phyloP scores from a whole-genome alignment of 192 early-diverging fungal species.

The Chytriomyces sp. region DNA sequence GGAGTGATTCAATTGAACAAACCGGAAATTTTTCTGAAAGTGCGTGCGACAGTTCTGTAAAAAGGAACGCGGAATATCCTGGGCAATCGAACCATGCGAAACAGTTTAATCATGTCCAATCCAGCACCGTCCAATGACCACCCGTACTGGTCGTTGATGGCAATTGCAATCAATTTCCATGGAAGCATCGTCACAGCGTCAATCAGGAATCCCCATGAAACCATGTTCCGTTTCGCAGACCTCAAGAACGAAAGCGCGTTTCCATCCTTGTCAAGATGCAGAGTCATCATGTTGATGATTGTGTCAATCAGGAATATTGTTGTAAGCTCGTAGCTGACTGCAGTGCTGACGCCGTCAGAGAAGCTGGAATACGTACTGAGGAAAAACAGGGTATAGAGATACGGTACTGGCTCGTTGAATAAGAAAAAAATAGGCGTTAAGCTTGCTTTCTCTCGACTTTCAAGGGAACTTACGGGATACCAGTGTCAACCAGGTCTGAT shows the following conservation, averaged over 20 bases:
- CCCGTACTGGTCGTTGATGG: slow-evolving; percentile 8
- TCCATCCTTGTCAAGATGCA: slow-evolving; percentile 13
- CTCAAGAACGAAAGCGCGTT: neutral
- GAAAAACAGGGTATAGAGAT: too few relatives aligned
- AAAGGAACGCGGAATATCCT: slow-evolving; percentile 14
- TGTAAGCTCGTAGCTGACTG: slow-evolving; percentile 9
- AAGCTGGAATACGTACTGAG: neutral
- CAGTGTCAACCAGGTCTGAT: too few relatives aligned
- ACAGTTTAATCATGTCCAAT: slow-evolving; percentile 30
- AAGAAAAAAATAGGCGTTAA: too few relatives aligned
- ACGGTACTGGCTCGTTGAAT: too few relatives aligned
- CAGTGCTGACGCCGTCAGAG: neutral
- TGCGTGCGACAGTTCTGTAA: slow-evolving; percentile 16
- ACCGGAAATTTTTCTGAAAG: slow-evolving; percentile 31
- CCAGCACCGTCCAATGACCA: slow-evolving; percentile 12
- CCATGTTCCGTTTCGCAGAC: slow-evolving; percentile 4
- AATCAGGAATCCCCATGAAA: slow-evolving; percentile 20
- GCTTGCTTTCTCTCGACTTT: too few relatives aligned
- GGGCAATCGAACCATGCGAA: slow-evolving; percentile 17
- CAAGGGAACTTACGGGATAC: too few relatives aligned
- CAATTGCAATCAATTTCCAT: slow-evolving; percentile 26
- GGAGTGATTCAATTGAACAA: neutral
- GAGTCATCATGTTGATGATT: slow-evolving; percentile 16
- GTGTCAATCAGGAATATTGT: slow-evolving; percentile 24
- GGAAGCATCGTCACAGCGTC: slow-evolving; percentile 46